Evolutionary conservation across 2,329 filamentous ascomycete genomes (phyloP), one percentile per base, ranked within the genome.

Genomic region (Aspergillus neotritici): DNA sequence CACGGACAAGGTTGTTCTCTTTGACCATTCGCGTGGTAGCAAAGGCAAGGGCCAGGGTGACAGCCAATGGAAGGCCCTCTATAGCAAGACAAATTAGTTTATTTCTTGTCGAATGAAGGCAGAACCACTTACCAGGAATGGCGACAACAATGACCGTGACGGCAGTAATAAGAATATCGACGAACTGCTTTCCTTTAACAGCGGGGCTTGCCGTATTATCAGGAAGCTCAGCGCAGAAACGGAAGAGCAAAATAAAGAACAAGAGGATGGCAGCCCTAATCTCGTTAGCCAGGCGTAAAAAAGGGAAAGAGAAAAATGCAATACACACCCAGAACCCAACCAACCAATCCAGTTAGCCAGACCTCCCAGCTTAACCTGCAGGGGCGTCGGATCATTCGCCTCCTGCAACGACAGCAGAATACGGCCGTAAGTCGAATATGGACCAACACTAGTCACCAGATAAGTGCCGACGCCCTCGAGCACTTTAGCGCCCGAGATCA

Each of bases 231-330:
- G 82, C 87, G 8, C 93, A 72, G 61, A 94, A 96, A 56, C 88
- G 79, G 69, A 95, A 90, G 58, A 95, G 80, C 11, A 95, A 75
- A 35, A 94, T 84, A 36, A 91, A 75, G 68, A 96, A 95, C 36
- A 95, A 74, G 11, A 93, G 71, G 51, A 85, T 87, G 37, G 88
- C 87, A 48, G 79, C 72, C 36, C 66, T 68, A 40, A 8, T 30
- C 21, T 32, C 14, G 6, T 30, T 28, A 14, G 42, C 57, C 31
- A 58, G 51, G 38, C 6, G 12, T n/a, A 29, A 29, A 11, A 21
- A 28, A 16, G 14, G 8, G 17, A 9, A 4, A n/a, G 5, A 14
- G 8, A 11, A 3, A 3, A 5, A 29, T 5, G 13, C 13, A 25
- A 31, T 3, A 4, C 11, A 21, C 10, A 69, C 66, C 76, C 81